Evolutionary conservation across 192 early-diverging fungal species (phyloP), one percentile per base, ranked within the genome.

Genomic region (Glomus cerebriforme): DNA sequence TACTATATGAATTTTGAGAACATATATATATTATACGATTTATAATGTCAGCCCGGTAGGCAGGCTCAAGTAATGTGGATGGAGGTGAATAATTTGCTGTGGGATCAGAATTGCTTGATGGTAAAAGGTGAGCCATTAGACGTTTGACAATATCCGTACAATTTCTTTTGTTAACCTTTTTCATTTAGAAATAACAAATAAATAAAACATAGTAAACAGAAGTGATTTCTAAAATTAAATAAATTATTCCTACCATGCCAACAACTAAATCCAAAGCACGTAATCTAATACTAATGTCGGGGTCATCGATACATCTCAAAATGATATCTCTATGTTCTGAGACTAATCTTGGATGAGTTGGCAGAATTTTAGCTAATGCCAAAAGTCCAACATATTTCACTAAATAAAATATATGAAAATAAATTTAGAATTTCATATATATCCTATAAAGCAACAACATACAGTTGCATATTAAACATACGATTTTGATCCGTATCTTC

Each of bases 351-450:
- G 98, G 96, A 49, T 96, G 92, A n/a, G 92, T 89, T 8, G 87
- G 85, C 67, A 97, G 90, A 43, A 99, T 87, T 80, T 94, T 92
- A 31, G 90, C 90, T 78, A 99, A 80, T 4, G 96, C 93, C 74
- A 93, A 87, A 73, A 99, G 87, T 13, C 97, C 97, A 65, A 99
- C 89, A 73, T 98, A 99, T 80, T 96, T 95, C 45, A 96, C 93
- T 95, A 80, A 12, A 47, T 1, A 66, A 47, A 26, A 43, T n/a
- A 29, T 49, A 63, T 4, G 43, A 59, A 13, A 58, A 79, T 17
- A 43, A 15, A 72, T 49, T 35, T 35, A 26, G 9, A 39, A 22
- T 29, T 26, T 15, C 7, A 24, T 9, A 60, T 59, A 22, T 9
- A 45, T 1, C 1, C 8, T 35, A 66, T 15, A 31, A 26, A 39